These are phyloP conservation scores for Solidago caesia DNA, from an alignment of 129 eudicot genomes.

Conservation along the genomic window DNA sequence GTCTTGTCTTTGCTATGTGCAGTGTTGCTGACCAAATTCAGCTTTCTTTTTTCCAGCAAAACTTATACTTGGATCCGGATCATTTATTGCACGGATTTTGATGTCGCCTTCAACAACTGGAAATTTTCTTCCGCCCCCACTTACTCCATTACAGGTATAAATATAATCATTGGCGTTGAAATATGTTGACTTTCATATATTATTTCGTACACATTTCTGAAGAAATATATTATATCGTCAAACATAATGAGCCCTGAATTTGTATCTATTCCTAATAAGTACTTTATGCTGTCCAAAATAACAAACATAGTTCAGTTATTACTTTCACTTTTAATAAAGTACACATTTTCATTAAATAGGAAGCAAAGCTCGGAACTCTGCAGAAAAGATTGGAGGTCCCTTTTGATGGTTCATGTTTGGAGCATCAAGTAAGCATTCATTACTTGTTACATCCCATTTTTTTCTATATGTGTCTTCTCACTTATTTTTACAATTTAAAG, in stretches of 20 bases:
- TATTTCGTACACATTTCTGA: not conserved
- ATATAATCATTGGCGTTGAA: slow-evolving; percentile 5
- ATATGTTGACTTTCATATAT: slow-evolving; percentile 5
- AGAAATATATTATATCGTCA: not conserved
- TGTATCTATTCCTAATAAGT: not conserved
- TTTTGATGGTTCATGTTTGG: slow-evolving; percentile 72
- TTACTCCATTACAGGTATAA: slow-evolving; percentile 84
- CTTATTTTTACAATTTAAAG: slow-evolving; percentile 1
- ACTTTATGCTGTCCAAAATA: not conserved
- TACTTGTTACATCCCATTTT: not conserved
- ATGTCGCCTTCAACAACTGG: slow-evolving; percentile 43
- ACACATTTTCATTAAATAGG: slow-evolving; percentile 38
- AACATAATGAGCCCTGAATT: not conserved
- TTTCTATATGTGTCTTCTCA: not conserved
- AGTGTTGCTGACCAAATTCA: slow-evolving; percentile 12
- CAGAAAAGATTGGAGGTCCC: slow-evolving; percentile 74
- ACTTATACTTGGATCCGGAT: slow-evolving; percentile 73
- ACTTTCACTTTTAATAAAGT: not conserved
- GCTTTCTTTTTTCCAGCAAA: slow-evolving; percentile 51
- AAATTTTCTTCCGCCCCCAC: slow-evolving; percentile 43
- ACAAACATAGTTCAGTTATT: not conserved
- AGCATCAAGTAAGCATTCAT: slow-evolving; percentile 71
- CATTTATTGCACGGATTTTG: slow-evolving; percentile 65
- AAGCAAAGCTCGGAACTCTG: slow-evolving; percentile 66
- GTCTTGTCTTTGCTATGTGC: not conserved